Evolutionary conservation across 2,329 filamentous ascomycete species (phyloP).

Genomic region (Leptographium wingfieldii): DNA sequence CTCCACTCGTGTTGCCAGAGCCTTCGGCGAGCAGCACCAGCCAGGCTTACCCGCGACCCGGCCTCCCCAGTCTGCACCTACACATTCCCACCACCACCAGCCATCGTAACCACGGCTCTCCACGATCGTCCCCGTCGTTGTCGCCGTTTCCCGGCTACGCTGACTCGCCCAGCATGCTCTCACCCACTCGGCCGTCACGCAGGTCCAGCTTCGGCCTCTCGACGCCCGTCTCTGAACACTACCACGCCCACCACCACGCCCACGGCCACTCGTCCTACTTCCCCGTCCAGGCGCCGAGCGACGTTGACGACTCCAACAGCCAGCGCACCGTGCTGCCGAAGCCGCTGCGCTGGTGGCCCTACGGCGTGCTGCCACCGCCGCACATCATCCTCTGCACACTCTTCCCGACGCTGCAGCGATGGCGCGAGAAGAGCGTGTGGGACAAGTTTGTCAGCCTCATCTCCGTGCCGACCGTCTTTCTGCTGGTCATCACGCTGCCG

Average conservation of each 20-base stretch:
- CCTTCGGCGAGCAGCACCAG: neutral
- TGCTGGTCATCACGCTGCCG: constrained; percentile 80
- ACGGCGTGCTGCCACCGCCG: constrained; percentile 58
- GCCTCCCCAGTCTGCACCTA: constrained; percentile 22
- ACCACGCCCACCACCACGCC: constrained; percentile 19
- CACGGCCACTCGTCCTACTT: constrained; percentile 13
- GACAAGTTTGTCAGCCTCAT: constrained; percentile 71
- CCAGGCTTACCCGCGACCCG: neutral
- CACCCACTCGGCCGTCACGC: constrained; percentile 24
- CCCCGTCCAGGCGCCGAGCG: constrained; percentile 16
- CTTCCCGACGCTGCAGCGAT: constrained; percentile 77
- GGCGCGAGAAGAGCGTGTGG: constrained; percentile 71
- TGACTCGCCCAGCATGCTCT: constrained; percentile 40
- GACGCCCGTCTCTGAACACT: constrained; percentile 19
- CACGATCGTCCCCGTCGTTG: constrained; percentile 33
- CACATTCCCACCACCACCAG: constrained; percentile 26
- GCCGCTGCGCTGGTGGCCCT: constrained; percentile 69
- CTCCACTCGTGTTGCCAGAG: neutral
- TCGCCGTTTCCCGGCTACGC: constrained; percentile 58
- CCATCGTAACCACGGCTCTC: constrained; percentile 14
- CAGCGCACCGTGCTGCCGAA: constrained; percentile 22
- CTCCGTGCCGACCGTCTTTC: constrained; percentile 79
- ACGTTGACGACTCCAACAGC: constrained; percentile 23
- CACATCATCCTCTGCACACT: constrained; percentile 59
- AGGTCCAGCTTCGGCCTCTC: constrained; percentile 41